These are phyloP conservation scores for Nemania sp. DNA, from an alignment of 2,329 filamentous ascomycete species.

Conservation along the genomic window DNA sequence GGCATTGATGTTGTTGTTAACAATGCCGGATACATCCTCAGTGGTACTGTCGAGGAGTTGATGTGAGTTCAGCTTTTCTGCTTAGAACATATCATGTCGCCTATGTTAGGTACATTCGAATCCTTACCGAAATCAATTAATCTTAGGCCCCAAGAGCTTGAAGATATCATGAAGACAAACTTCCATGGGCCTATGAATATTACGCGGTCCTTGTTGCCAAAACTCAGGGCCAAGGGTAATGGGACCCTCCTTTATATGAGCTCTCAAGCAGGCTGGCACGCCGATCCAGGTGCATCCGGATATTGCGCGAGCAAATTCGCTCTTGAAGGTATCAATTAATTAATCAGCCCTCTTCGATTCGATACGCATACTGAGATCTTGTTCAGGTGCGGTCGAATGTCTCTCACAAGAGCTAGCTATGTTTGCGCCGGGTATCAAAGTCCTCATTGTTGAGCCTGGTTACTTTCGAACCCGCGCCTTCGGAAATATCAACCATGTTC, in stretches of 20 bases:
- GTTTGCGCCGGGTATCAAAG: constrained; percentile 39
- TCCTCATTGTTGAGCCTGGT: constrained; percentile 46
- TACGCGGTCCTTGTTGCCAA: constrained; percentile 41
- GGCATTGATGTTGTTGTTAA: constrained; percentile 45
- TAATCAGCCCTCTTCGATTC: neutral
- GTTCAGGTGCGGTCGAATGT: constrained; percentile 36
- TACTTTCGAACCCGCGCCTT: constrained; percentile 49
- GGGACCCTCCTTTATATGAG: constrained; percentile 43
- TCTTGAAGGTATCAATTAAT: constrained; percentile 33
- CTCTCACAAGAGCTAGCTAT: constrained; percentile 40
- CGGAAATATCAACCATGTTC: constrained; percentile 39
- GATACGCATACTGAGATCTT: neutral
- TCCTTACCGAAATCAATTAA: neutral
- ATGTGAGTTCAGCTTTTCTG: constrained; percentile 1
- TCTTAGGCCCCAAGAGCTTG: constrained; percentile 34
- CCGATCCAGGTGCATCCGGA: constrained; percentile 35
- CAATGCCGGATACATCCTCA: constrained; percentile 43
- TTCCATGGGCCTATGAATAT: constrained; percentile 45
- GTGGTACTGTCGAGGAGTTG: constrained; percentile 38
- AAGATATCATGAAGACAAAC: constrained; percentile 41
- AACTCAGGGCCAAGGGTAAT: constrained; percentile 35
- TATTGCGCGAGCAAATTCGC: constrained; percentile 34
- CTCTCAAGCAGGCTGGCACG: constrained; percentile 42
- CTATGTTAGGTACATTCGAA: too few species aligned
- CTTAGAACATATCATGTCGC: neutral